A percentile compares a stretch with the other conserved stretches of the same genome.
phyloP scores from a whole-genome alignment of 495 filamentous ascomycete genomes.

The Tuber brumale region DNA sequence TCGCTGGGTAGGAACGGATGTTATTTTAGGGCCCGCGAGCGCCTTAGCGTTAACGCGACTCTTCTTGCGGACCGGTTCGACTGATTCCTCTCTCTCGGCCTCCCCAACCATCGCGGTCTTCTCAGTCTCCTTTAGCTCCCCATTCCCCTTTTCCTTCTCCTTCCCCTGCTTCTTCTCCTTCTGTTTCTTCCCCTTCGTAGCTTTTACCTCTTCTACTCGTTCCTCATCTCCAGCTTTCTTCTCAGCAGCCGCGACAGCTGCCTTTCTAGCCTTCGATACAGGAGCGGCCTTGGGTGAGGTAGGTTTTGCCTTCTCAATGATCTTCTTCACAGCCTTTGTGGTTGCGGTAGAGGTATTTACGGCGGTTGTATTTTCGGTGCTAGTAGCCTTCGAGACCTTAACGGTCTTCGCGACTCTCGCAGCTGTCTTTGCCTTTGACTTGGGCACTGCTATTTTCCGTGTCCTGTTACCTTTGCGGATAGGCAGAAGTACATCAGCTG shows the following conservation, averaged over 20 bases:
- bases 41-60: constrained; percentile 8
- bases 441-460: constrained; percentile 21
- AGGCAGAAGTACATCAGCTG: constrained; percentile 28
- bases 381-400: constrained; percentile 20
- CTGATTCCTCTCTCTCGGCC: constrained; percentile 46
- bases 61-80: constrained; percentile 42
- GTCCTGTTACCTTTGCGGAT: constrained; percentile 25
- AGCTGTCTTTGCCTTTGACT: constrained; percentile 28
- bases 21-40: constrained; percentile 16
- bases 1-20: constrained; percentile 42
- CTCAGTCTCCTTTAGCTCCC: constrained; percentile 29
- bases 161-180: background rate
- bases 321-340: constrained; percentile 22
- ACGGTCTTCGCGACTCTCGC: constrained; percentile 18
- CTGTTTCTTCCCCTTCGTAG: constrained; percentile 4
- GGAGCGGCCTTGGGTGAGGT: constrained; percentile 7
- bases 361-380: constrained; percentile 11
- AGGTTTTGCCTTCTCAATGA: constrained; percentile 34
- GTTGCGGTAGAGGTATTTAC: background rate
- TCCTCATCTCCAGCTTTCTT: constrained; percentile 30
- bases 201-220: constrained; percentile 12
- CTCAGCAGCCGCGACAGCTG: constrained; percentile 12
- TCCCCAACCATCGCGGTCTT: constrained; percentile 23
- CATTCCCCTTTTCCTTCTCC: background rate
- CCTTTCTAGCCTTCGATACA: constrained; percentile 27